Evolutionary conservation across 164 flowering plant species (phyloP).

Genomic region (Nymphaea thermarum): DNA sequence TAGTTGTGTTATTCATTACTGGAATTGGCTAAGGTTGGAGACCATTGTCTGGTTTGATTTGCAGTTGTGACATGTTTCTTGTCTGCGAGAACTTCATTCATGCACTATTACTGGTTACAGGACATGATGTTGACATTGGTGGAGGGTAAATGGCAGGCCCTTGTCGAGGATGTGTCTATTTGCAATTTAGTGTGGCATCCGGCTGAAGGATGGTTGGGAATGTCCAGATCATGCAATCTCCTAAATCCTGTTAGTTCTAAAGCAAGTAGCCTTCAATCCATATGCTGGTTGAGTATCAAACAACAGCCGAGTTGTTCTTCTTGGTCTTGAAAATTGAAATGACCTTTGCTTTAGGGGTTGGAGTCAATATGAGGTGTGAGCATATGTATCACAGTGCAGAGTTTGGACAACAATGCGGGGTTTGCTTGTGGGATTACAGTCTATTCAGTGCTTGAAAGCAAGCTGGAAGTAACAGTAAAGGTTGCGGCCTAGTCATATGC

Average conservation of each 20-base stretch:
- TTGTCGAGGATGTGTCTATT: neutral
- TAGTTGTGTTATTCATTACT: neutral
- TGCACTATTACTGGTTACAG: neutral
- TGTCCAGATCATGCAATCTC: neutral
- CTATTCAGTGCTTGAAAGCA: too few species aligned
- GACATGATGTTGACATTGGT: neutral
- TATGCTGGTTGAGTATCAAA: neutral
- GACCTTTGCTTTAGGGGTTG: neutral
- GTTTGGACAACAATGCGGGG: neutral
- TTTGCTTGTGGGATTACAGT: neutral
- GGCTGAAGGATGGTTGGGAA: neutral
- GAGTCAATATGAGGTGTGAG: neutral
- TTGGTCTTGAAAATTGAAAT: neutral
- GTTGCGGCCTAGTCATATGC: too few species aligned
- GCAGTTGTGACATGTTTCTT: neutral
- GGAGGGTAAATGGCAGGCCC: neutral
- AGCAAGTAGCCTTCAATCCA: neutral
- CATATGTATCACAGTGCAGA: neutral
- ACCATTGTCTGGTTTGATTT: too few species aligned
- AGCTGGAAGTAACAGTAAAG: too few species aligned
- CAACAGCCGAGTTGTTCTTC: neutral
- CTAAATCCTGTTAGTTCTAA: neutral
- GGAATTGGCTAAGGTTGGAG: neutral
- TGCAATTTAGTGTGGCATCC: neutral
- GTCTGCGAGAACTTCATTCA: too few species aligned